A percentile compares a stretch with the other conserved stretches of the same genome.
Conservation (phyloP, 1,139 yeast genomes). For the Yamadazyma trypodendri region DNA sequence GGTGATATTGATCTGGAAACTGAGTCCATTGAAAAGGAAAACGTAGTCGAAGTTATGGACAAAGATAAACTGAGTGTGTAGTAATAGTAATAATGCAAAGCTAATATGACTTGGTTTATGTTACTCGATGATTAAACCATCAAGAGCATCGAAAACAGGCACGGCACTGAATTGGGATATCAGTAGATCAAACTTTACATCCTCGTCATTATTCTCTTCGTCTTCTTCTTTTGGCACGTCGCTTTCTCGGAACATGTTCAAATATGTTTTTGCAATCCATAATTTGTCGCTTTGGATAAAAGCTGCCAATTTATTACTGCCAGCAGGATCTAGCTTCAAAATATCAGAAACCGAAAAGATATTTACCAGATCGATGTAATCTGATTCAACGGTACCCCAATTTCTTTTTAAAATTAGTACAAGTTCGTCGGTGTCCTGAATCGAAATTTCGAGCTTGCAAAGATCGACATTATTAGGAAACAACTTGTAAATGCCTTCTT, state of each 20-base stretch:
- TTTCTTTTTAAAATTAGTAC: slow-evolving; percentile 4
- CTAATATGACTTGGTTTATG: too few species aligned
- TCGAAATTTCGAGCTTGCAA: slow-evolving; percentile 5
- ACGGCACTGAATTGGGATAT: slow-evolving; percentile 4
- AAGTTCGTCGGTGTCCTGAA: slow-evolving; percentile 5
- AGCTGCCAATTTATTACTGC: slow-evolving; percentile 5
- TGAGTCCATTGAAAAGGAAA: slow-evolving; percentile 14
- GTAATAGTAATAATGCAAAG: too few species aligned
- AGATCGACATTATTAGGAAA: slow-evolving; percentile 8
- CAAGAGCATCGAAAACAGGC: slow-evolving; percentile 6
- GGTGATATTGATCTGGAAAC: slow-evolving; percentile 32
- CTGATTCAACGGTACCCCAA: slow-evolving; percentile 8
- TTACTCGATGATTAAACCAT: slow-evolving; percentile 10
- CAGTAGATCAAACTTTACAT: slow-evolving; percentile 9
- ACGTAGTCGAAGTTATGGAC: slow-evolving; percentile 5
- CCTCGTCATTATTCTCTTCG: slow-evolving; percentile 5
- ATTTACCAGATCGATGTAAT: slow-evolving; percentile 5
- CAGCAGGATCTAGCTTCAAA: slow-evolving; percentile 7
- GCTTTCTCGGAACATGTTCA: slow-evolving; percentile 11
- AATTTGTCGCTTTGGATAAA: slow-evolving; percentile 12
- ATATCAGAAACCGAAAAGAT: slow-evolving; percentile 11
- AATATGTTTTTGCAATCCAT: slow-evolving; percentile 10
- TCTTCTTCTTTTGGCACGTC: slow-evolving; percentile 12
- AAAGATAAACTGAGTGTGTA: slow-evolving; percentile 3
- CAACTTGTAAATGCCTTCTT: slow-evolving; percentile 13